Base-by-base conservation (phyloP, 2,329 filamentous ascomycete species). In the Furcasterigmium sp. region DNA sequence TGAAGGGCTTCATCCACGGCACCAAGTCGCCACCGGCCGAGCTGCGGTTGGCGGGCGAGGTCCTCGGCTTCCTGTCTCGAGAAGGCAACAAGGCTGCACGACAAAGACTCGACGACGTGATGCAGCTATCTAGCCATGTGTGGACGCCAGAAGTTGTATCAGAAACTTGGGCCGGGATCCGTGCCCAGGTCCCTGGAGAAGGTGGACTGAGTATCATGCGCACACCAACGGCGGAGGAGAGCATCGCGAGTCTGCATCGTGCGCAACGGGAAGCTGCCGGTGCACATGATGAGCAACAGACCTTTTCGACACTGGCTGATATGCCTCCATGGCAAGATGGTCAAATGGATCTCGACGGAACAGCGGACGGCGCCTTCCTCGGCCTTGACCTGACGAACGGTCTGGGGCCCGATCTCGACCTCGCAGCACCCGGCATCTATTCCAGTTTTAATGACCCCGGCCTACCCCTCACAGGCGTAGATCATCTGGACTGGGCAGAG, bases 401-500 rank as follows among this genome's bases (percentile, higher is more conserved):
- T 2, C 48, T 58, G 10, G 46, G 51, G 8, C 43, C 53, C 26
- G 56, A 57, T 10, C 42, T 58, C 15, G 52, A 44, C 7, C 36
- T 46, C 14, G 56, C 55, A 13, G 52, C 55, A n/a, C 47, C 46
- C 2, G 54, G 50, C 18, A 59, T 59, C 20, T 59, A 58, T 36
- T 51, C 51, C 2, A 55, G 54, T 21, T 59, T 54, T 32, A 57
- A 59, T 30, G 56, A 59, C 20, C 56, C 56, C 11, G 49, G 39
- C 4, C 46, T 59, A n/a, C 56, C 56, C 2, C 37, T 59, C 35
- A 58, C 56, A 2, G 56, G 56, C n/a, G 54, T 58, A 21, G 56
- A 59, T 41, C 51, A 57, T 13, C 39, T 56, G 28, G 56, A 59
- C 18, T 59, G 56, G 56, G 52, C 50, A 2, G 54, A 56, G 37